Conservation (phyloP, 2,329 filamentous ascomycete species). For the Didymella keratinophila region DNA sequence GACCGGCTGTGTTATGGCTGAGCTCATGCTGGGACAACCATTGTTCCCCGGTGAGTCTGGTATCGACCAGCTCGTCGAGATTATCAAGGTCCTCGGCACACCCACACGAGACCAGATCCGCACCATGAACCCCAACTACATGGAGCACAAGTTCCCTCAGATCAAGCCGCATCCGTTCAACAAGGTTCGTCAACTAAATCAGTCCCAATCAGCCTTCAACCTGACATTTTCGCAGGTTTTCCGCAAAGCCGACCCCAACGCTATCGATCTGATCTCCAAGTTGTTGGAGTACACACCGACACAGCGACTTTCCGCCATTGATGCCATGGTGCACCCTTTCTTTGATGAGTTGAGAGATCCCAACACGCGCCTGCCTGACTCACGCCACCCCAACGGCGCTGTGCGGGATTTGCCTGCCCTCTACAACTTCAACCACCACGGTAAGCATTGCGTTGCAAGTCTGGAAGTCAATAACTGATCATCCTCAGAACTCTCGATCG, state of each 20-base stretch:
- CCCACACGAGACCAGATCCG: conserved; percentile 97
- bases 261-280: conserved; percentile 92
- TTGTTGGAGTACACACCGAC: conserved; percentile 97
- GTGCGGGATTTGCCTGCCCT: conserved; percentile 83
- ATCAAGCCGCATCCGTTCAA: conserved; percentile 99
- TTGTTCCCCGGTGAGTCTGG: conserved; percentile 98
- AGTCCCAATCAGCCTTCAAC: neutral
- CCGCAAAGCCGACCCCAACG: conserved; percentile 90
- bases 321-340: conserved; percentile 98
- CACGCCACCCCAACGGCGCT: conserved; percentile 82
- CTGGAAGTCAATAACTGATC: conserved; percentile 20
- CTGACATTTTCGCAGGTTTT: conserved; percentile 70
- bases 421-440: conserved; percentile 93
- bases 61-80: conserved; percentile 98
- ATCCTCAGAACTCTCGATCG: conserved; percentile 88
- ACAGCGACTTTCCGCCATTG: conserved; percentile 88
- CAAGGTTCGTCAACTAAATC: conserved; percentile 66
- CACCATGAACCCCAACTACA: conserved; percentile 99
- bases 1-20: conserved; percentile 98
- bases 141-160: conserved; percentile 99
- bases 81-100: conserved; percentile 98
- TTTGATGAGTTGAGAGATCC: conserved; percentile 96
- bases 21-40: conserved; percentile 97
- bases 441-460: conserved; percentile 62
- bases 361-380: conserved; percentile 90